Evolutionary conservation across 345 rosid species (phyloP).

Genomic region (Draba incana): DNA sequence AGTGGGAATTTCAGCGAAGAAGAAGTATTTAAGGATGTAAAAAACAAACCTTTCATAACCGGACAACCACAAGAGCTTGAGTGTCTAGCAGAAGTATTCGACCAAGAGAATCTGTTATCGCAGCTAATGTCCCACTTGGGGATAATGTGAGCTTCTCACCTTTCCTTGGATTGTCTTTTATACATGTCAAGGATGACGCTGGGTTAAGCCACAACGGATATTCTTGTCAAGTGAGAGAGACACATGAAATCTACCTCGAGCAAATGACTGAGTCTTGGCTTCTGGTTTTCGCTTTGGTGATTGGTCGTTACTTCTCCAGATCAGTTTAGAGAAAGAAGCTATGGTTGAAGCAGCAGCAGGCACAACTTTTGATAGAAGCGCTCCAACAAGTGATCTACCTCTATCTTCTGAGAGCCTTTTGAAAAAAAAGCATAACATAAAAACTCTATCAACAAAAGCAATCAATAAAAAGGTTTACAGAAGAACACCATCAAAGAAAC

Average conservation of each 20-base stretch:
- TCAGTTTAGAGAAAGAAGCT: slow-evolving; percentile 82
- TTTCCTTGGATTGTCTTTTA: slow-evolving; percentile 93
- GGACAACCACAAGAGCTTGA: slow-evolving; percentile 93
- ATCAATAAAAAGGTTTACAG: neutral
- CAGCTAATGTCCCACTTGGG: slow-evolving; percentile 98
- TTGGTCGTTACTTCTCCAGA: slow-evolving; percentile 78
- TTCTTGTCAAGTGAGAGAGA: slow-evolving; percentile 4
- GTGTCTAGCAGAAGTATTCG: slow-evolving; percentile 94
- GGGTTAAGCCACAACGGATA: slow-evolving; percentile 31
- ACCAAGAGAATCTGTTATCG: slow-evolving; percentile 97
- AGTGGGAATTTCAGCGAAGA: neutral
- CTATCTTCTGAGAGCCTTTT: slow-evolving; percentile 89
- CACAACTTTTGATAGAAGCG: slow-evolving; percentile 88
- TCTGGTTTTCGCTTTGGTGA: slow-evolving; percentile 59
- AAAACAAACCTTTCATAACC: slow-evolving; percentile 85
- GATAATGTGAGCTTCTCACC: slow-evolving; percentile 88
- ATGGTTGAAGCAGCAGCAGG: slow-evolving; percentile 96
- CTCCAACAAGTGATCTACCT: slow-evolving; percentile 87
- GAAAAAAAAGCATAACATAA: slow-evolving; percentile 30
- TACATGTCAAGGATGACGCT: slow-evolving; percentile 95
- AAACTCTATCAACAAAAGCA: slow-evolving; percentile 4
- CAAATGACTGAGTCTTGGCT: slow-evolving; percentile 79
- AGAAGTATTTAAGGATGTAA: too few species aligned
- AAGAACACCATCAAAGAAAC: neutral
- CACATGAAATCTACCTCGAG: slow-evolving; percentile 61